Conservation (phyloP, 495 filamentous ascomycete species). For the Penicillium desertorum region DNA sequence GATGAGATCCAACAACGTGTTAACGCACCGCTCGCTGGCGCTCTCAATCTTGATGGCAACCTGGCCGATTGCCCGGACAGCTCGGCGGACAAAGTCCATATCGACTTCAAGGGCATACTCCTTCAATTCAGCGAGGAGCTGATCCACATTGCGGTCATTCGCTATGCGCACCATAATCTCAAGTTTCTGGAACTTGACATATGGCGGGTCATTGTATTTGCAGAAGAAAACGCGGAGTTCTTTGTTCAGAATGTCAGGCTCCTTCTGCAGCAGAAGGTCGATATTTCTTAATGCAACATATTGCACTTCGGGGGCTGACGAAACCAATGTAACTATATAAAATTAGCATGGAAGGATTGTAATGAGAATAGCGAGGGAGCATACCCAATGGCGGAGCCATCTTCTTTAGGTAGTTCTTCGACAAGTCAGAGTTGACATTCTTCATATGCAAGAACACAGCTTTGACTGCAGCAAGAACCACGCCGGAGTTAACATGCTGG, state of each 20-base stretch:
- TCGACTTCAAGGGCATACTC: constrained; percentile 98
- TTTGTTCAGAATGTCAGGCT: constrained; percentile 94
- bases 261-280: constrained; percentile 90
- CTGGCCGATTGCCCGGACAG: constrained; percentile 93
- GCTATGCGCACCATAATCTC: constrained; percentile 99
- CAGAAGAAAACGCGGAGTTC: constrained; percentile 98
- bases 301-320: constrained; percentile 94
- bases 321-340: constrained; percentile 81
- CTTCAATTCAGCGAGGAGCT: constrained; percentile 88
- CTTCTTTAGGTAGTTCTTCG: constrained; percentile 85
- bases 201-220: constrained; percentile 99
- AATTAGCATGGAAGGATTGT: constrained; percentile 26
- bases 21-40: constrained; percentile 91
- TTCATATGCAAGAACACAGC: constrained; percentile 97
- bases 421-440: constrained; percentile 71
- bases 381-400: constrained; percentile 95
- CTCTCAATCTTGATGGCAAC: constrained; percentile 97
- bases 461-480: constrained; percentile 95
- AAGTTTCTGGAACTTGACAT: constrained; percentile 95
- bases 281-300: constrained; percentile 97
- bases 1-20: constrained; percentile 88
- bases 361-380: constrained; percentile 9
- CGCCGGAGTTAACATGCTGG: constrained; percentile 96
- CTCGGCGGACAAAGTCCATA: constrained; percentile 96
- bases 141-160: constrained; percentile 94